These are phyloP conservation scores for Periglandula ipomoeae DNA, from an alignment of 2,329 filamentous ascomycete species.

Conservation along the genomic window DNA sequence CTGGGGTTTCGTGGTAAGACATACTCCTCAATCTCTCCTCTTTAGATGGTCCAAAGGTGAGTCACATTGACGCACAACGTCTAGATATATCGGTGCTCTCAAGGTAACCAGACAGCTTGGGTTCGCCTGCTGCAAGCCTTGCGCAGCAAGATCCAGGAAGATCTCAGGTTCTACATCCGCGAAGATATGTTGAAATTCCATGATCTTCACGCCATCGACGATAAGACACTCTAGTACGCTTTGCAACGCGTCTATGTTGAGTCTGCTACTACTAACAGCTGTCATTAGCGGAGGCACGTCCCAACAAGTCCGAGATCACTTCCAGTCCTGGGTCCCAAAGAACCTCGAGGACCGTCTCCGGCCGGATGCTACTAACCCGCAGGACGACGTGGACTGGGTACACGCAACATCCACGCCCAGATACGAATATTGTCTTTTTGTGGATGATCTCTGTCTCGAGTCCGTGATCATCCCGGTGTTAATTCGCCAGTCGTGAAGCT, in stretches of 20 bases:
- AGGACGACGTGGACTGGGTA: neutral
- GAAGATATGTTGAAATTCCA: neutral
- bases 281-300: slow-evolving; percentile 1
- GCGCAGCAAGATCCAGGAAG: slow-evolving; percentile 1
- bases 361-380: neutral
- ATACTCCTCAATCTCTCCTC: neutral
- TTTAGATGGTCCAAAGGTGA: neutral
- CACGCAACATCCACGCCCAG: slow-evolving; percentile 1
- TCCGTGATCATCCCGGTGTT: neutral
- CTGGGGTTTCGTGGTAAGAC: slow-evolving; percentile 4
- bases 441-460: slow-evolving; percentile 1
- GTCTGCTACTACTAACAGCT: neutral
- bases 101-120: neutral
- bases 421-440: slow-evolving; percentile 3
- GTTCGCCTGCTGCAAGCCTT: neutral
- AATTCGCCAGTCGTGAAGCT: slow-evolving; percentile 1
- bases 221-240: neutral
- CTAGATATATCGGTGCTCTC: slow-evolving; percentile 4
- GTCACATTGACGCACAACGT: neutral
- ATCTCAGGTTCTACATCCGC: neutral
- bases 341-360: slow-evolving; percentile 1
- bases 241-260: no score
- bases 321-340: slow-evolving; percentile 3
- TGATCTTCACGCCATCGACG: slow-evolving; percentile 1
- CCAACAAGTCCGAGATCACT: slow-evolving; percentile 3